Percentiles rank a stretch among this genome's conserved stretches.
Conservation (phyloP, 768 basidiomycete genomes). For the Cystobasidium onofrii region DNA sequence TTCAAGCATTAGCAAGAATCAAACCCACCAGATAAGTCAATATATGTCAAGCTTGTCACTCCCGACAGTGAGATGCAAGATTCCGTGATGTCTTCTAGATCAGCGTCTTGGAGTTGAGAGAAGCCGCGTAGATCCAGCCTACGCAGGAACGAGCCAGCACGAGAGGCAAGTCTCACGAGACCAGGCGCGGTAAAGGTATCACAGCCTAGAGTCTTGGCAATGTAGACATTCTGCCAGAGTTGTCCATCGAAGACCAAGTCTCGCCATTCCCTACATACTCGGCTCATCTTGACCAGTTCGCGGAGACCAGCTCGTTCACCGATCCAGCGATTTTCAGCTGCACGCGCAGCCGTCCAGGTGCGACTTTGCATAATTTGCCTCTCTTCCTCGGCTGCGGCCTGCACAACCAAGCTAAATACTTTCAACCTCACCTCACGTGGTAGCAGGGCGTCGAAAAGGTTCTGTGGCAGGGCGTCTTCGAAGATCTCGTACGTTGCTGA, state of each 20-base stretch:
- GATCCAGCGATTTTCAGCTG: not conserved
- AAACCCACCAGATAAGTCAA: conserved; percentile 6
- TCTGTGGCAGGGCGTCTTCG: conserved; percentile 10
- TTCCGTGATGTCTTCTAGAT: conserved; percentile 18
- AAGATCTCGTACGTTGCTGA: not conserved
- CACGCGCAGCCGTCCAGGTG: not conserved
- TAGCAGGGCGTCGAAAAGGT: conserved; percentile 11
- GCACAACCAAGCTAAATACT: conserved; percentile 15
- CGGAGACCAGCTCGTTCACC: conserved; percentile 3
- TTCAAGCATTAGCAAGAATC: not conserved
- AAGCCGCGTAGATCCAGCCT: conserved; percentile 18
- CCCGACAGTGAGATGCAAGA: not conserved
- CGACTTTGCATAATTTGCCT: not conserved
- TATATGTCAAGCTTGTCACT: conserved; percentile 1
- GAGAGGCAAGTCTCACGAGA: conserved; percentile 2
- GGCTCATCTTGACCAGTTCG: conserved; percentile 23
- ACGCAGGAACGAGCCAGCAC: conserved; percentile 15
- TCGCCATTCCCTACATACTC: conserved; percentile 22
- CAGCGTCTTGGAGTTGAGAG: not conserved
- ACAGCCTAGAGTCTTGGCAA: not conserved
- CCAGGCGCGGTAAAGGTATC: not conserved
- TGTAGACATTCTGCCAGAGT: conserved; percentile 20
- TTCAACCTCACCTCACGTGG: conserved; percentile 5
- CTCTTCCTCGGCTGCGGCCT: not conserved
- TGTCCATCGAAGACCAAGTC: conserved; percentile 23